These are phyloP conservation scores for Ilyonectria sp. DNA, from an alignment of 2,329 filamentous ascomycete genomes.

Conservation along the genomic window DNA sequence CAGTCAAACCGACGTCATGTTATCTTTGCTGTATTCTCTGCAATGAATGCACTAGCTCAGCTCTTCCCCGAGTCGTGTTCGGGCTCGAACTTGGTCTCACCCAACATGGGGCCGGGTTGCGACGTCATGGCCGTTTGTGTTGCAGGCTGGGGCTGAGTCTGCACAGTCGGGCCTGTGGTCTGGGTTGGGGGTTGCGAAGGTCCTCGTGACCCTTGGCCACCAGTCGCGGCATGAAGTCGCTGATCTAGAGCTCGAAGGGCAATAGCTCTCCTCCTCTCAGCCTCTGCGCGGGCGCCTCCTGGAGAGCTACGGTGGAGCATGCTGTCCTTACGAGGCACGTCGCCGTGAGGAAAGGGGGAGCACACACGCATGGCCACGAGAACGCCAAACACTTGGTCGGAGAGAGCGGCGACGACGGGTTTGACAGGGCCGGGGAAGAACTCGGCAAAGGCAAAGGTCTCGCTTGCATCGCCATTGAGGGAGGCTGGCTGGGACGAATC, in stretches of 20 bases:
- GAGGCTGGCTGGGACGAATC: slow-evolving; percentile 72
- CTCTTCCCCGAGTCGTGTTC: slow-evolving; percentile 63
- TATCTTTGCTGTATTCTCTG: slow-evolving; percentile 19
- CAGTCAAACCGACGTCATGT: slow-evolving; percentile 12
- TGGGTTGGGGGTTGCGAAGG: slow-evolving; percentile 55
- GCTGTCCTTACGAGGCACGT: slow-evolving; percentile 79
- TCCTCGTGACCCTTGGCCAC: slow-evolving; percentile 55
- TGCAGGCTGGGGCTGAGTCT: slow-evolving; percentile 69
- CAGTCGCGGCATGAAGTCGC: slow-evolving; percentile 86
- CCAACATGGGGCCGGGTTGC: slow-evolving; percentile 70
- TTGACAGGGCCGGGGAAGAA: slow-evolving; percentile 93
- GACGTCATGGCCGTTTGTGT: slow-evolving; percentile 73
- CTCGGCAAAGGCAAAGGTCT: slow-evolving; percentile 95
- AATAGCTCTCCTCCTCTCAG: slow-evolving; percentile 88
- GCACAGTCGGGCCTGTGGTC: slow-evolving; percentile 68
- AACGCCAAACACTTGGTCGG: slow-evolving; percentile 77
- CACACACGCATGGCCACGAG: slow-evolving; percentile 85
- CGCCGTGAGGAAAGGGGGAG: slow-evolving; percentile 87
- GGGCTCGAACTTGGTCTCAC: slow-evolving; percentile 79
- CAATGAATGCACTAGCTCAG: slow-evolving; percentile 33
- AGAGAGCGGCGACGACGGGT: slow-evolving; percentile 80
- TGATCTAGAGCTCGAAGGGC: slow-evolving; percentile 95
- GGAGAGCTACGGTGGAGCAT: slow-evolving; percentile 70
- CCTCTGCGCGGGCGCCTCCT: slow-evolving; percentile 86
- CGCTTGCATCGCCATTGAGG: slow-evolving; percentile 91